These are phyloP conservation scores for Dichotomopilus funicola DNA, from an alignment of 2,329 filamentous ascomycete genomes.

Conservation along the genomic window DNA sequence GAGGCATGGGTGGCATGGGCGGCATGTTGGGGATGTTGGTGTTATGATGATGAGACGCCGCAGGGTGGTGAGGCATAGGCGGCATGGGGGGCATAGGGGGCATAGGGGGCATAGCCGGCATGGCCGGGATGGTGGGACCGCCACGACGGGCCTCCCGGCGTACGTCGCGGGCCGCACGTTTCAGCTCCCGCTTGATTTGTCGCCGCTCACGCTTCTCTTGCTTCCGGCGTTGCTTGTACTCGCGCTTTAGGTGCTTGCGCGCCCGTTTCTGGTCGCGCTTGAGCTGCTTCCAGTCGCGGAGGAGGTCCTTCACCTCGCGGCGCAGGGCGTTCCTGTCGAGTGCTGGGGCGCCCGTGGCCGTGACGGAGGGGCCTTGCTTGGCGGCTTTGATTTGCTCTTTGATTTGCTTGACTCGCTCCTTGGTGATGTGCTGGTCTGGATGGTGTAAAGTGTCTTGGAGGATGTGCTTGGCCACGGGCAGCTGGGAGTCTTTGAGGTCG, in stretches of 20 bases:
- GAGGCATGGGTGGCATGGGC: not conserved
- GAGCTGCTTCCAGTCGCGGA: conserved; percentile 37
- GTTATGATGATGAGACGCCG: not conserved
- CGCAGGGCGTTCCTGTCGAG: conserved; percentile 34
- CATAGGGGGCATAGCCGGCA: not conserved
- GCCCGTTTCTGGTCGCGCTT: conserved; percentile 33
- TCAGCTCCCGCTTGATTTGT: conserved; percentile 20
- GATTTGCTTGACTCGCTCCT: conserved; percentile 36
- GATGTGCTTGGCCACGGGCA: conserved; percentile 39
- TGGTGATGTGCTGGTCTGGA: conserved; percentile 45
- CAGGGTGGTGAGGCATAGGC: not conserved
- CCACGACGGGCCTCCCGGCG: conserved; percentile 2
- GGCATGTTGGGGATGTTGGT: not conserved
- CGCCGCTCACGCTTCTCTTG: conserved; percentile 26
- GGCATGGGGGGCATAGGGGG: conserved; percentile 4
- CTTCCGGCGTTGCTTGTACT: conserved; percentile 28
- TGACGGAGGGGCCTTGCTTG: not conserved
- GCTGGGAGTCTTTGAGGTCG: conserved; percentile 41
- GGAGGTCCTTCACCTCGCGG: conserved; percentile 40
- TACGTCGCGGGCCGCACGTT: conserved; percentile 9
- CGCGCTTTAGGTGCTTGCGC: conserved; percentile 30
- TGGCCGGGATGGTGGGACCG: not conserved
- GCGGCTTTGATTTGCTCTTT: conserved; percentile 38
- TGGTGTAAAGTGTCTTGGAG: conserved; percentile 44
- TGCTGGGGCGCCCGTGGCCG: not conserved